These are phyloP conservation scores for Amauroascus niger DNA, from an alignment of 2,329 filamentous ascomycete genomes.

Conservation along the genomic window DNA sequence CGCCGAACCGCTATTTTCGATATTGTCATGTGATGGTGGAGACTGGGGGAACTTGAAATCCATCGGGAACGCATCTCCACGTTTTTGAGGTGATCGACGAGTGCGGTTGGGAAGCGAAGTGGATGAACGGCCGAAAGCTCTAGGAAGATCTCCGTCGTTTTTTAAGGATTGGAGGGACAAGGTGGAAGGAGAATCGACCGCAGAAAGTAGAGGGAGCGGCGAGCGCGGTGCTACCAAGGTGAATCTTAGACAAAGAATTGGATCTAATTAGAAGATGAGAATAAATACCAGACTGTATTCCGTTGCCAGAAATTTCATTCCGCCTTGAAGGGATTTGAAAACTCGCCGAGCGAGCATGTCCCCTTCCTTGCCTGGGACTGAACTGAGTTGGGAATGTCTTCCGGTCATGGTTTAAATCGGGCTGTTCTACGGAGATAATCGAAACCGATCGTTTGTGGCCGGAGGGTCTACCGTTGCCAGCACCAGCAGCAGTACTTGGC, in stretches of 20 bases:
- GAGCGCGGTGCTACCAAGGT: conserved; percentile 25
- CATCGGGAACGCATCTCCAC: conserved; percentile 30
- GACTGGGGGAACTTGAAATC: conserved; percentile 51
- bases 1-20: background rate
- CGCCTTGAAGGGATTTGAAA: conserved; percentile 59
- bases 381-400: conserved; percentile 27
- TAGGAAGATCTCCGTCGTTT: conserved; percentile 26
- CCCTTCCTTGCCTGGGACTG: conserved; percentile 46
- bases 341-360: conserved; percentile 71
- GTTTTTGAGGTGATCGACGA: conserved; percentile 15
- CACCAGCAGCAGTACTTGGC: conserved; percentile 17
- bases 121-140: conserved; percentile 24
- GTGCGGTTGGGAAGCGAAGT: conserved; percentile 10
- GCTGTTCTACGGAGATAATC: conserved; percentile 62
- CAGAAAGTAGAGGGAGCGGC: conserved; percentile 27
- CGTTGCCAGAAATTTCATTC: conserved; percentile 34
- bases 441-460: conserved; percentile 66
- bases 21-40: conserved; percentile 24
- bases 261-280: background rate
- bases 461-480: conserved; percentile 24
- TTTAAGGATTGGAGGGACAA: conserved; percentile 23
- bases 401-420: conserved; percentile 31
- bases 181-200: conserved; percentile 26
- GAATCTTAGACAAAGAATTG: background rate
- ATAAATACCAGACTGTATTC: conserved; percentile 33